Percentiles rank a stretch among this genome's conserved stretches.
Conservation (phyloP, 2,329 filamentous ascomycete species). For the Myriosclerotinia curreyana region DNA sequence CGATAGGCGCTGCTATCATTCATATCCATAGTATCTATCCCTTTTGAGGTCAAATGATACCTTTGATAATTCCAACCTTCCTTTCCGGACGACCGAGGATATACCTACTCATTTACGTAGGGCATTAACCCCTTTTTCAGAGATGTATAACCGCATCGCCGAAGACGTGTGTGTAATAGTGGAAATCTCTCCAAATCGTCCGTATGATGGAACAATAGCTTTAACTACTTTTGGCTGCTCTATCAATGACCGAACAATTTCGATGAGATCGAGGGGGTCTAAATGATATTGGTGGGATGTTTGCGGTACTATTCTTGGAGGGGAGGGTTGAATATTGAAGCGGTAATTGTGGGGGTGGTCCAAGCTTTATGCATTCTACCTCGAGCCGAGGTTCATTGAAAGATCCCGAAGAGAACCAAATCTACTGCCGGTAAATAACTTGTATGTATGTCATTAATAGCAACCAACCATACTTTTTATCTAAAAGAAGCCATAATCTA, state of each 20-base stretch:
- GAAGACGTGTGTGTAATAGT: neutral
- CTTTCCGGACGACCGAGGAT: slow-evolving; percentile 18
- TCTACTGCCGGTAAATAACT: neutral
- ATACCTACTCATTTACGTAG: neutral
- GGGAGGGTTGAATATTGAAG: neutral
- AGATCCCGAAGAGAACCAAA: slow-evolving; percentile 12
- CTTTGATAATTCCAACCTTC: slow-evolving; percentile 9
- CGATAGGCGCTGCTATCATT: neutral
- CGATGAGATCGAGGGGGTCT: neutral
- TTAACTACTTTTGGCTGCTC: no score
- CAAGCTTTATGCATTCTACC: neutral
- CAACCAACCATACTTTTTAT: slow-evolving; percentile 7
- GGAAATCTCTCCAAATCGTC: neutral
- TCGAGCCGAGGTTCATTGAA: slow-evolving; percentile 3
- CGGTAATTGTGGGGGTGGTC: slow-evolving; percentile 2
- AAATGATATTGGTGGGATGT: neutral
- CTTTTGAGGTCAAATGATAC: slow-evolving; percentile 16
- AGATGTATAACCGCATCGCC: neutral
- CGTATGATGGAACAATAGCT: neutral
- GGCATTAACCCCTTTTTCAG: neutral
- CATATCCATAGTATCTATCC: neutral
- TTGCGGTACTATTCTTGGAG: neutral
- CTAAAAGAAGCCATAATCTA: slow-evolving; percentile 13
- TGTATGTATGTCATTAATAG: neutral
- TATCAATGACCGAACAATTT: neutral